Conservation (phyloP, 2,329 filamentous ascomycete genomes). For the Bipolaris oryzae region DNA sequence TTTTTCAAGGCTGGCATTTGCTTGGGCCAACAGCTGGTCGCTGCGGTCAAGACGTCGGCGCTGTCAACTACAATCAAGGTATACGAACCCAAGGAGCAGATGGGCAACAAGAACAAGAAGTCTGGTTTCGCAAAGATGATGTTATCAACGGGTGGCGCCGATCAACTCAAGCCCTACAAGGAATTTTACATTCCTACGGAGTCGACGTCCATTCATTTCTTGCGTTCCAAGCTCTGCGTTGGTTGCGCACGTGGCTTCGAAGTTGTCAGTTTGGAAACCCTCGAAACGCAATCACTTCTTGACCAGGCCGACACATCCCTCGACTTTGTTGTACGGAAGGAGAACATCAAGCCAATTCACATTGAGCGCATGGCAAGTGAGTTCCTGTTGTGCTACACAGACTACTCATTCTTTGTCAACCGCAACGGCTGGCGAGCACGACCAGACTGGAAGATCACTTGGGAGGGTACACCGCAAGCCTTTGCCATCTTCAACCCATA, state of each 20-base stretch:
- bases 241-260: constrained; percentile 96
- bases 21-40: constrained; percentile 90
- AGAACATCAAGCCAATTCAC: constrained; percentile 92
- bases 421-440: constrained; percentile 95
- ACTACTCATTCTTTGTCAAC: constrained; percentile 99
- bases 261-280: constrained; percentile 92
- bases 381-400: constrained; percentile 96
- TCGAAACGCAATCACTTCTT: constrained; percentile 96
- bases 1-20: constrained; percentile 99
- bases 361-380: constrained; percentile 97
- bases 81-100: constrained; percentile 95
- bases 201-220: constrained; percentile 97
- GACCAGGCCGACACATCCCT: constrained; percentile 98
- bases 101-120: constrained; percentile 93
- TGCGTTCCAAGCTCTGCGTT: constrained; percentile 95
- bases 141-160: constrained; percentile 83
- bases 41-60: constrained; percentile 92
- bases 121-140: constrained; percentile 97
- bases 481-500: constrained; percentile 97
- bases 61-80: constrained; percentile 97
- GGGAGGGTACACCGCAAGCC: constrained; percentile 90
- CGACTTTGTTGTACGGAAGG: constrained; percentile 93
- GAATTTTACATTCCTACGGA: constrained; percentile 99
- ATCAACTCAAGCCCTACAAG: constrained; percentile 81
- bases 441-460: constrained; percentile 96